Evolutionary conservation across 1,139 yeast genomes (phyloP).

Genomic region (Zygosaccharomyces sapae): DNA sequence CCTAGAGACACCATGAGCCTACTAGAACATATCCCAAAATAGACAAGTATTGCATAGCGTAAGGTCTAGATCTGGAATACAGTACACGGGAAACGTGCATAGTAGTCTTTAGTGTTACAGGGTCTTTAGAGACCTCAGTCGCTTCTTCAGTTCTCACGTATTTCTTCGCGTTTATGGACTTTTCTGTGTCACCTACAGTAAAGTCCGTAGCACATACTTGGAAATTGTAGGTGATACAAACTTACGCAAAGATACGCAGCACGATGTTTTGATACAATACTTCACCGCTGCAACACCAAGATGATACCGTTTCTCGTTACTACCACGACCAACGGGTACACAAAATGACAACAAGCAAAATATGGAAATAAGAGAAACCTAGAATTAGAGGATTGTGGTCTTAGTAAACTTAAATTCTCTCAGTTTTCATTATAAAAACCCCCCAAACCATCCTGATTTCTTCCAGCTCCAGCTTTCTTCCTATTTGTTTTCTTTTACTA

Average conservation of each 20-base stretch:
- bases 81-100: background rate
- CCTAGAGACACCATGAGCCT: too few relatives aligned
- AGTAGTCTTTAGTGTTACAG: too few relatives aligned
- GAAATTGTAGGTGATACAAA: too few relatives aligned
- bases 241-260: too few relatives aligned
- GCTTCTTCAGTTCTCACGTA: background rate
- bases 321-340: background rate
- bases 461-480: background rate
- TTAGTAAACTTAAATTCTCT: background rate
- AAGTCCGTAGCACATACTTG: too few relatives aligned
- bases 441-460: background rate
- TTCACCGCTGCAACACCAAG: too few relatives aligned
- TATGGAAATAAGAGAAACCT: constrained; percentile 2
- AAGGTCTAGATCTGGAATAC: background rate
- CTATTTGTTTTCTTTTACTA: background rate
- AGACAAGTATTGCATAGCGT: background rate
- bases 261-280: too few relatives aligned
- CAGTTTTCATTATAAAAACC: constrained; percentile 1
- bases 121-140: too few relatives aligned
- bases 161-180: background rate
- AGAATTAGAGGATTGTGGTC: background rate
- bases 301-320: background rate
- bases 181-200: background rate
- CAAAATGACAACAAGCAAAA: constrained; percentile 1
- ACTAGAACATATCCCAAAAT: background rate